Base-by-base conservation (phyloP, 2,329 filamentous ascomycete genomes). In the Leptoxyphium fumago region DNA sequence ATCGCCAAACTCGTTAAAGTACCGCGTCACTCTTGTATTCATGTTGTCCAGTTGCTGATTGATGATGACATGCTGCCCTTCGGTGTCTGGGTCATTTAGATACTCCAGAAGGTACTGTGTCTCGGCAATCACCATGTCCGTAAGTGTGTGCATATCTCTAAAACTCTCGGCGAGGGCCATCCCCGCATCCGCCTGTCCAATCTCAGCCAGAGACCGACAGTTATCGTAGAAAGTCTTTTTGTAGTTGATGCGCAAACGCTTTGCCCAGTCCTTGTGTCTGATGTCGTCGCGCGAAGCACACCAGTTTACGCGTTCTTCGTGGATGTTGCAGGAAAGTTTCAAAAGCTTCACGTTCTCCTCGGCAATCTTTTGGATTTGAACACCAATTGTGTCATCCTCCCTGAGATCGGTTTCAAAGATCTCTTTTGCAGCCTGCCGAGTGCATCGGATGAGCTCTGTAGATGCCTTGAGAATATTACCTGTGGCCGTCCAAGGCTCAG, bases 401-500 rank as follows among this genome's bases (percentile, higher is more conserved):
- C 55, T 48, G 32, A 50, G 43, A 28, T 14, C 38, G 15, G 60
- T 50, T 44, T 66, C 64, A 44, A 61, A 69, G 44, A 59, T 61
- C 36, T 64, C 55, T 21, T 62, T 55, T 1, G 65, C 61, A 15
- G 64, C 50, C 15, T 62, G 60, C 13, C 67, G 65, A 15, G 66
- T 64, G 9, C 65, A 52, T 17, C 64, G 51, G n/a, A 66, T 55
- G 21, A 70, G 58, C 29, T 57, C 44, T 53, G 56, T 41, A 5
- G 56, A 51, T 5, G 63, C 58, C 41, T 61, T 61, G 39, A 70
- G 61, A 29, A 70, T 61, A 39, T 64, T 64, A 44, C 64, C 57
- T 1, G 74, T 77, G 13, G 84, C 87, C 0, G 88, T 95, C 91
- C 91, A 98, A 39, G 88, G 83, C 47, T 84, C 79, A 0, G 82